These are phyloP conservation scores for Saccharomycopsis phalli DNA, from an alignment of 1,139 yeast genomes.

Conservation along the genomic window DNA sequence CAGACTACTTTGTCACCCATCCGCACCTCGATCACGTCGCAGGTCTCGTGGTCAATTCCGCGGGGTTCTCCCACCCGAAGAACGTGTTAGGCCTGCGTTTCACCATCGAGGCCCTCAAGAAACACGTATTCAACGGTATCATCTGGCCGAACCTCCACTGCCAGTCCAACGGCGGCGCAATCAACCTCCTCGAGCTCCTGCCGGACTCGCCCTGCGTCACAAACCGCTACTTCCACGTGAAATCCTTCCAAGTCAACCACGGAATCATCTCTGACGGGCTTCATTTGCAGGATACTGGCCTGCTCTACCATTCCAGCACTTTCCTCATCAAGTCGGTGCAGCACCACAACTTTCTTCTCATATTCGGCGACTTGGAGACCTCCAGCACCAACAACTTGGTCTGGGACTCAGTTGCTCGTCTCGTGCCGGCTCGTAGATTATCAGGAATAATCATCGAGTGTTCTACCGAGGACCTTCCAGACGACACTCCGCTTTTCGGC, in stretches of 20 bases:
- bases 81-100: conserved; percentile 43
- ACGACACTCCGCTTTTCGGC: conserved; percentile 51
- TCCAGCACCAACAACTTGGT: conserved; percentile 37
- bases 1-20: conserved; percentile 59
- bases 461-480: conserved; percentile 45
- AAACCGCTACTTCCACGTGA: conserved; percentile 25
- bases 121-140: conserved; percentile 59
- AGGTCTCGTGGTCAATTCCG: conserved; percentile 64
- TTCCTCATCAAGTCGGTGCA: conserved; percentile 38
- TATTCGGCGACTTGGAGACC: conserved; percentile 80
- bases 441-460: conserved; percentile 67
- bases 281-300: conserved; percentile 8
- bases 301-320: conserved; percentile 37
- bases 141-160: conserved; percentile 63
- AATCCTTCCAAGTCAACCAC: conserved; percentile 29
- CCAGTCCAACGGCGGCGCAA: conserved; percentile 22
- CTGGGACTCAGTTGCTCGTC: conserved; percentile 50
- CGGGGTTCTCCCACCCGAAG: conserved; percentile 40
- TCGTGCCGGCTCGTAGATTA: conserved; percentile 33
- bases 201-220: conserved; percentile 22
- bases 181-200: conserved; percentile 22
- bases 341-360: conserved; percentile 33
- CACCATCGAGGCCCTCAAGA: conserved; percentile 45
- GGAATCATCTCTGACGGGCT: conserved; percentile 25
- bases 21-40: conserved; percentile 77